Evolutionary conservation across 805 yeast genomes (phyloP).

Genomic region (Hanseniaspora lindneri): DNA sequence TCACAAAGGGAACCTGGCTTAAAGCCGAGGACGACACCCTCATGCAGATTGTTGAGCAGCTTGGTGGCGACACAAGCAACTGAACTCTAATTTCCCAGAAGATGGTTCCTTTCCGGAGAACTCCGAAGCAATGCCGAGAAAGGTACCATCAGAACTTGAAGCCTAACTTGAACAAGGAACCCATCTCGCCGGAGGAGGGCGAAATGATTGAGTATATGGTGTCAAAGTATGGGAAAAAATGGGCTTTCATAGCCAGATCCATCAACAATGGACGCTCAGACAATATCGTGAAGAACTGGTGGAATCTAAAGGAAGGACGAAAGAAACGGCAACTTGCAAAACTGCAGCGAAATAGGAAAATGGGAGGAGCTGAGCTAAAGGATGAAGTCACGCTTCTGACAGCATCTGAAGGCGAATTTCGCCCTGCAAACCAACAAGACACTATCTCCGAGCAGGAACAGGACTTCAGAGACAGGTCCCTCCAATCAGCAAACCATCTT

Average conservation of each 20-base stretch:
- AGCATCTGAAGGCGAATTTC: too few species aligned
- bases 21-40: conserved; percentile 69
- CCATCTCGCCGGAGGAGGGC: conserved; percentile 79
- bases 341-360: background rate
- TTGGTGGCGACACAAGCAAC: conserved; percentile 55
- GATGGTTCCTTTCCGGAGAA: conserved; percentile 46
- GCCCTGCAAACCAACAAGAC: too few species aligned
- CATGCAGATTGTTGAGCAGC: conserved; percentile 52
- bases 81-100: conserved; percentile 79
- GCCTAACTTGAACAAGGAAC: conserved; percentile 68
- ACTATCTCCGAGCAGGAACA: too few species aligned
- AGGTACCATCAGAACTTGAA: conserved; percentile 84
- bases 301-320: conserved; percentile 89
- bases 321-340: conserved; percentile 38
- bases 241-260: conserved; percentile 91
- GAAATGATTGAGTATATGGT: conserved; percentile 68
- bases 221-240: conserved; percentile 65
- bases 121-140: conserved; percentile 87
- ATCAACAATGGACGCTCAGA: conserved; percentile 69
- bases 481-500: too few species aligned
- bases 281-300: conserved; percentile 55
- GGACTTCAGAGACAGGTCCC: too few species aligned
- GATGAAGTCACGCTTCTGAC: too few species aligned
- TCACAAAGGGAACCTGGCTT: conserved; percentile 66
- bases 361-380: background rate